phyloP scores from a whole-genome alignment of 176 grass and related monocot genomes.

The Hsuehochloa calcarea region DNA sequence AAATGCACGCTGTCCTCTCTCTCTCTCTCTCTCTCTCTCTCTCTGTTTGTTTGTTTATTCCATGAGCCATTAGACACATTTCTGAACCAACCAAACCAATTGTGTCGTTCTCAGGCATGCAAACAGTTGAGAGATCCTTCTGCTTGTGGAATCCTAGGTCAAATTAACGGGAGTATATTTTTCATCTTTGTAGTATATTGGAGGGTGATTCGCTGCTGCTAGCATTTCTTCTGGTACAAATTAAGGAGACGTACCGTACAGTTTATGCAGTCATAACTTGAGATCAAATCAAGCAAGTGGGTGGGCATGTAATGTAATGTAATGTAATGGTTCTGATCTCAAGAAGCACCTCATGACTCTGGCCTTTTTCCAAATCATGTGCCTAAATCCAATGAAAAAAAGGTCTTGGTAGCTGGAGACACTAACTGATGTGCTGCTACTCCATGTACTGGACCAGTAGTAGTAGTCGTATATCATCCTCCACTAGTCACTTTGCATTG shows the following conservation, averaged over 20 bases:
- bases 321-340: neutral
- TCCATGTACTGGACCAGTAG: neutral
- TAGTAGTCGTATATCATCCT: neutral
- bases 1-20: neutral
- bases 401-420: neutral
- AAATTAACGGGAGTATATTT: neutral
- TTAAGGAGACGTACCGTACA: neutral
- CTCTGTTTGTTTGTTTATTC: neutral
- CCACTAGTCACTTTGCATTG: neutral
- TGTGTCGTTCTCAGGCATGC: neutral
- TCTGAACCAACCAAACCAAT: neutral
- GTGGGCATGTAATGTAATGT: neutral
- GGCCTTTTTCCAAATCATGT: neutral
- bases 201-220: neutral
- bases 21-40: neutral
- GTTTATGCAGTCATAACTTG: neutral
- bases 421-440: neutral
- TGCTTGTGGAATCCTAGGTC: neutral
- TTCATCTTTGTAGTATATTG: neutral
- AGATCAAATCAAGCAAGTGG: neutral
- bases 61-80: neutral
- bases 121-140: neutral
- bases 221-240: neutral
- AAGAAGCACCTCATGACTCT: neutral
- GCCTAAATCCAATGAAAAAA: neutral